Conservation (phyloP, 257 asterid genomes). For the Knoxia roxburghii region DNA sequence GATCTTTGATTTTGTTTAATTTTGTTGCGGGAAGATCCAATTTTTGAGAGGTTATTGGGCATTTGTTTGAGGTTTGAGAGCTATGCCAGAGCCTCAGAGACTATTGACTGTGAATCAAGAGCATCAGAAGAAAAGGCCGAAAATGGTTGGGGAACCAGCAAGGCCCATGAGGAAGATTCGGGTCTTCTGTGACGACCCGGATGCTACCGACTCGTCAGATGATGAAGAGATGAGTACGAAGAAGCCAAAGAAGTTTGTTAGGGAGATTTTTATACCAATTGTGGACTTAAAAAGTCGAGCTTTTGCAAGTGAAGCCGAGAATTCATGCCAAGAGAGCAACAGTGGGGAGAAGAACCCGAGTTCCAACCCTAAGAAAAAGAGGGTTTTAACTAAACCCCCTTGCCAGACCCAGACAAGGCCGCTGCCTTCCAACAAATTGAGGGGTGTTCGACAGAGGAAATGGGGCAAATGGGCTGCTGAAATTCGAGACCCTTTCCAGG, state of each 20-base stretch:
- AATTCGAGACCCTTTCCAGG: conserved; percentile 69
- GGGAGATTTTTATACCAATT: conserved; percentile 41
- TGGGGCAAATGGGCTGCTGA: conserved; percentile 99
- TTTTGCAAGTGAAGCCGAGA: conserved; percentile 26
- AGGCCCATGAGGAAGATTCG: conserved; percentile 43
- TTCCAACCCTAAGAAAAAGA: conserved; percentile 17
- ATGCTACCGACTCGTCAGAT: conserved; percentile 86
- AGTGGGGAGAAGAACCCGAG: conserved; percentile 20
- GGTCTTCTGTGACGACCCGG: conserved; percentile 63
- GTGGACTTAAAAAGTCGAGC: not conserved
- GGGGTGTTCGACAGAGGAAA: conserved; percentile 79
- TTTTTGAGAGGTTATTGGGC: conserved; percentile 27
- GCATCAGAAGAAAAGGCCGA: conserved; percentile 20
- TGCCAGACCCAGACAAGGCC: conserved; percentile 19
- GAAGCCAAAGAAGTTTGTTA: conserved; percentile 45
- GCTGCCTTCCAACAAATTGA: conserved; percentile 28
- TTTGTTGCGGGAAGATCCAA: conserved; percentile 18
- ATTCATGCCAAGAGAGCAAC: conserved; percentile 43
- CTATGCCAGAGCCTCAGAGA: conserved; percentile 43
- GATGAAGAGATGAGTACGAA: conserved; percentile 40
- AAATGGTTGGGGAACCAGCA: conserved; percentile 17
- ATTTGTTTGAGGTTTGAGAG: conserved; percentile 35
- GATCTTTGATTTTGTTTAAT: conserved; percentile 9
- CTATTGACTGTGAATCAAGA: conserved; percentile 20
- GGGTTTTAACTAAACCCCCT: conserved; percentile 17